A percentile compares a stretch with the other conserved stretches of the same genome.
These are phyloP conservation scores for Thalassiosira oceanica DNA, from an alignment of 352 stramenopile species.

Conservation along the genomic window DNA sequence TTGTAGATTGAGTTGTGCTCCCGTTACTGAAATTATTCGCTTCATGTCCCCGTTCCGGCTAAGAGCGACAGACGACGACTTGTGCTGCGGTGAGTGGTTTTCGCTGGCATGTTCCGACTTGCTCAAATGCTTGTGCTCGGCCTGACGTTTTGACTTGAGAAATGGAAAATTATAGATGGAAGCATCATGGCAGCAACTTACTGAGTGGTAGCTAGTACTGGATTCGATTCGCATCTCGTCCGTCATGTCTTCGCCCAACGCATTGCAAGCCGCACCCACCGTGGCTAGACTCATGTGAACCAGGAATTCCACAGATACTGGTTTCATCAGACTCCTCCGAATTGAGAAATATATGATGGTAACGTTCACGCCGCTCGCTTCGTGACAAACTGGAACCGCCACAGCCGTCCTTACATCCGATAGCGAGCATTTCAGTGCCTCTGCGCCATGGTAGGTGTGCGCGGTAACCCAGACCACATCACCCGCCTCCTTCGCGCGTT, in stretches of 20 bases:
- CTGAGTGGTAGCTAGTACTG: slow-evolving; percentile 9
- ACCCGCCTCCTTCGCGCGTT: slow-evolving; percentile 74
- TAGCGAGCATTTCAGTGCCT: slow-evolving; percentile 69
- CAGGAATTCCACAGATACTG: slow-evolving; percentile 73
- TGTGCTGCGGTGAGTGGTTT: background rate
- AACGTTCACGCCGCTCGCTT: slow-evolving; percentile 68
- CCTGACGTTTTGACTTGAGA: background rate
- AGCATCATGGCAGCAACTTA: no score
- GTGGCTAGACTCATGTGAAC: slow-evolving; percentile 73
- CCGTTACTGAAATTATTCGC: slow-evolving; percentile 61
- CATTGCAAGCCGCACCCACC: slow-evolving; percentile 59
- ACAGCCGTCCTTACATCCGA: slow-evolving; percentile 77
- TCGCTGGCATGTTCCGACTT: slow-evolving; percentile 27
- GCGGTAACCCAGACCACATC: slow-evolving; percentile 80
- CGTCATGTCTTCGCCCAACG: slow-evolving; percentile 51
- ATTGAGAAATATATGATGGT: slow-evolving; percentile 83
- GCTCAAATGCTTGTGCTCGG: slow-evolving; percentile 23
- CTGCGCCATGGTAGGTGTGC: slow-evolving; percentile 55
- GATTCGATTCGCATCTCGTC: slow-evolving; percentile 31
- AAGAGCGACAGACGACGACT: slow-evolving; percentile 10
- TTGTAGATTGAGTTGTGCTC: slow-evolving; percentile 71
- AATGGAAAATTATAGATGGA: no score
- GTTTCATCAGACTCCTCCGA: slow-evolving; percentile 69
- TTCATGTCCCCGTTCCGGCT: slow-evolving; percentile 24
- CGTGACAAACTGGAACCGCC: slow-evolving; percentile 76